Conservation (phyloP, 257 asterid genomes). For the Solanum acaule region DNA sequence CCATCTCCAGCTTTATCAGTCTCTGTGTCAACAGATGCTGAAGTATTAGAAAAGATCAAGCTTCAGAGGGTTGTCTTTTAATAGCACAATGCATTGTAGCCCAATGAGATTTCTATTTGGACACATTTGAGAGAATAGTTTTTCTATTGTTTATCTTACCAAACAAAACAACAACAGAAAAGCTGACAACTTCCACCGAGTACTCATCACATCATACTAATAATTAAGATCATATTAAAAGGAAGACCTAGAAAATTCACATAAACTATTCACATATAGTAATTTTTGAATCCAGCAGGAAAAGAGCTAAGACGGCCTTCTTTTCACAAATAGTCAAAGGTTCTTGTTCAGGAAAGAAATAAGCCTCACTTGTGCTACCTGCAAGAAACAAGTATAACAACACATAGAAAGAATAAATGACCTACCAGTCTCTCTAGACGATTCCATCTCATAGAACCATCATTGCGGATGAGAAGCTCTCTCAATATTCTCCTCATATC, state of each 20-base stretch:
- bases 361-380: background rate
- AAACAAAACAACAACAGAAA: background rate
- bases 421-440: constrained; percentile 86
- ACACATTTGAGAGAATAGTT: background rate
- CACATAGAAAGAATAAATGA: background rate
- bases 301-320: background rate
- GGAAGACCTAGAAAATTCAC: background rate
- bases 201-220: background rate
- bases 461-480: constrained; percentile 82
- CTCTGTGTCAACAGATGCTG: background rate
- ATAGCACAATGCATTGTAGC: background rate
- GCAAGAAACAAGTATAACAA: background rate
- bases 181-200: background rate
- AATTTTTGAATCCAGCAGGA: background rate
- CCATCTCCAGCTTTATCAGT: background rate
- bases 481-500: constrained; percentile 96
- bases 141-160: background rate
- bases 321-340: background rate
- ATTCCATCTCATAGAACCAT: constrained; percentile 93
- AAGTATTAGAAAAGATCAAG: background rate
- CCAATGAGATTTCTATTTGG: background rate
- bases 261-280: background rate
- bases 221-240: background rate
- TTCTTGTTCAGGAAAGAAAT: background rate
- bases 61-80: background rate